Evolutionary conservation across 2,329 filamentous ascomycete genomes (phyloP).

Genomic region (Colletotrichum cuscutae): DNA sequence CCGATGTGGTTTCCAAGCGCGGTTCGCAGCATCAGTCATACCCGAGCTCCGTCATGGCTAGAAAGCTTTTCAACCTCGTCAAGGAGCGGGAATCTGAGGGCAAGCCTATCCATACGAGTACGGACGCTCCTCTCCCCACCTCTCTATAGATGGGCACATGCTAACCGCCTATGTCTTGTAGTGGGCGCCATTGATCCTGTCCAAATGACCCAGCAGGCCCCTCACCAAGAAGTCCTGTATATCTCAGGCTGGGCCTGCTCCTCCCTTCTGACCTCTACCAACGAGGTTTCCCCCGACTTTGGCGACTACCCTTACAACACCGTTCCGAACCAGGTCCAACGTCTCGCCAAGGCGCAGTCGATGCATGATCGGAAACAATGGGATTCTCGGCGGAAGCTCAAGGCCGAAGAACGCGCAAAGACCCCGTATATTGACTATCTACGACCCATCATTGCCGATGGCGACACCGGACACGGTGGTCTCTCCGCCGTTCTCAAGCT

Average conservation of each 20-base stretch:
- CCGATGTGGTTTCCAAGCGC: slow-evolving; percentile 92
- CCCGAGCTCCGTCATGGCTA: slow-evolving; percentile 92
- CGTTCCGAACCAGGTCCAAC: slow-evolving; percentile 96
- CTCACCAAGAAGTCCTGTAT: slow-evolving; percentile 95
- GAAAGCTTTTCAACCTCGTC: slow-evolving; percentile 92
- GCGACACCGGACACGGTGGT: slow-evolving; percentile 95
- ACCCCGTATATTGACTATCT: slow-evolving; percentile 93
- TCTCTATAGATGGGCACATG: background rate
- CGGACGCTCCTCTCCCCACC: slow-evolving; percentile 41
- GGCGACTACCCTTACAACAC: slow-evolving; percentile 99
- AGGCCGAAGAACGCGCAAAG: slow-evolving; percentile 74
- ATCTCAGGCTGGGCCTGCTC: slow-evolving; percentile 98
- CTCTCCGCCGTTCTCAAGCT: slow-evolving; percentile 94
- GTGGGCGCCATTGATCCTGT: slow-evolving; percentile 99
- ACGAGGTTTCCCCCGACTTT: slow-evolving; percentile 97
- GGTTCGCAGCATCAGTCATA: slow-evolving; percentile 89
- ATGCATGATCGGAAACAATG: slow-evolving; percentile 97
- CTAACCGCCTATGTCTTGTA: slow-evolving; percentile 47
- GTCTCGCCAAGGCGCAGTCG: slow-evolving; percentile 94
- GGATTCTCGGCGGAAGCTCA: slow-evolving; percentile 84
- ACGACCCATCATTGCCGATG: slow-evolving; percentile 94
- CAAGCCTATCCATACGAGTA: slow-evolving; percentile 93
- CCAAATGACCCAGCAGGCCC: slow-evolving; percentile 98
- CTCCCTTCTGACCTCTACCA: slow-evolving; percentile 89
- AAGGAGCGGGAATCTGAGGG: slow-evolving; percentile 81